phyloP scores from a whole-genome alignment of 2,329 filamentous ascomycete genomes.

The Aureobasidium vineae region DNA sequence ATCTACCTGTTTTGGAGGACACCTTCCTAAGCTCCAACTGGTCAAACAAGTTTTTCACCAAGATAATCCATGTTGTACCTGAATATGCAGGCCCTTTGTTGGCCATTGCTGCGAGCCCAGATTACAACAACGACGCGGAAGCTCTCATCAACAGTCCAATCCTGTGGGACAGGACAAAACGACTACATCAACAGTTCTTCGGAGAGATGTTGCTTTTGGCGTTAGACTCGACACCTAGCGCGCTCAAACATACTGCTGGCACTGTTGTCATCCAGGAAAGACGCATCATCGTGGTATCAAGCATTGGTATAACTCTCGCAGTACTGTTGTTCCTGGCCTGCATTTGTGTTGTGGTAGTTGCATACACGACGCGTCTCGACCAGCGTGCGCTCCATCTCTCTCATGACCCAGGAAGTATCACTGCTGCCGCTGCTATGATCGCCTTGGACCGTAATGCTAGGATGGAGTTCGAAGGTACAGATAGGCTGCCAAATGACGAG shows the following conservation, averaged over 20 bases:
- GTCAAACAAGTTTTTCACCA: neutral
- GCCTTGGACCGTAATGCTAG: neutral
- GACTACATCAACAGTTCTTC: neutral
- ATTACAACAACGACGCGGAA: neutral
- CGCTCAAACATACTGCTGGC: no score
- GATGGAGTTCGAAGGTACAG: no score
- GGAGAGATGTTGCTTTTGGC: constrained; percentile 2
- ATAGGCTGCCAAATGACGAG: no score
- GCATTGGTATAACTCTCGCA: neutral
- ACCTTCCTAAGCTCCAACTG: neutral
- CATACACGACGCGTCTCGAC: neutral
- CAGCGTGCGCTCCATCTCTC: neutral
- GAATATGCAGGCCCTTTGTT: neutral
- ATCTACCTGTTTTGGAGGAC: neutral
- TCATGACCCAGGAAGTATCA: neutral
- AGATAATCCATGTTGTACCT: neutral
- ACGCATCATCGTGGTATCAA: no score
- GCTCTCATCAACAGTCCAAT: neutral
- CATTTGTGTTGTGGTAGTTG: neutral
- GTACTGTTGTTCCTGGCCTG: neutral
- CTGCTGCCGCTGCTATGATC: neutral
- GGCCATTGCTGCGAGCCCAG: neutral
- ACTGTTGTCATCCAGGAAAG: no score
- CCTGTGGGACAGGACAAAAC: neutral
- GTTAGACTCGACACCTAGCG: no score